Evolutionary conservation across 2,329 filamentous ascomycete genomes (phyloP).

Genomic region (Fusarium secorum): DNA sequence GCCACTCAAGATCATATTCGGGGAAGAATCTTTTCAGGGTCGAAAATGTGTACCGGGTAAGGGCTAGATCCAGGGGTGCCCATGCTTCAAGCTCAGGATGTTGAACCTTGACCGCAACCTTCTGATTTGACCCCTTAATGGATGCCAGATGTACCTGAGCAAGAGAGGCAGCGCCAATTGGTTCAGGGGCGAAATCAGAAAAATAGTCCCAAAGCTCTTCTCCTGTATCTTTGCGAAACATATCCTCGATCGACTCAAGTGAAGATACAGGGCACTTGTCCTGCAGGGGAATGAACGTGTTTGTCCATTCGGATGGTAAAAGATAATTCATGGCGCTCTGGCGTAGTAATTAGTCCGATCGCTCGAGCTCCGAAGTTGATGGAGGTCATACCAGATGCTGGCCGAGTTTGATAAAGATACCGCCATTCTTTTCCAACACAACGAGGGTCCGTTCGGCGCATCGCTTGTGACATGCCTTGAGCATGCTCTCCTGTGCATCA

Average conservation of each 20-base stretch:
- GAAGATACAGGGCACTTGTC: constrained; percentile 95
- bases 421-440: constrained; percentile 94
- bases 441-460: constrained; percentile 87
- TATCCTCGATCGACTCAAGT: constrained; percentile 81
- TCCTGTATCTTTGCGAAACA: constrained; percentile 88
- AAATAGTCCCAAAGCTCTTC: constrained; percentile 82
- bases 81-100: constrained; percentile 90
- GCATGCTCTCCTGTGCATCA: constrained; percentile 69
- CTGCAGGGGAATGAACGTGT: constrained; percentile 93
- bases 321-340: constrained; percentile 95
- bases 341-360: constrained; percentile 38
- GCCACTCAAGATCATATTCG: constrained; percentile 96
- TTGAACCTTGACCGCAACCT: constrained; percentile 96
- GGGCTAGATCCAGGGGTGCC: constrained; percentile 83
- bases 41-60: constrained; percentile 89
- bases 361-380: neutral
- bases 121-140: constrained; percentile 80
- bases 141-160: constrained; percentile 93
- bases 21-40: constrained; percentile 94
- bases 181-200: constrained; percentile 78
- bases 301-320: constrained; percentile 89
- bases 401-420: constrained; percentile 97
- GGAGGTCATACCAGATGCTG: constrained; percentile 75
- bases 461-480: constrained; percentile 88
- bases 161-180: constrained; percentile 91